Evolutionary conservation across 2,329 filamentous ascomycete genomes (phyloP), one percentile per base, ranked within the genome.

Genomic region (Diaporthe citrichinensis): DNA sequence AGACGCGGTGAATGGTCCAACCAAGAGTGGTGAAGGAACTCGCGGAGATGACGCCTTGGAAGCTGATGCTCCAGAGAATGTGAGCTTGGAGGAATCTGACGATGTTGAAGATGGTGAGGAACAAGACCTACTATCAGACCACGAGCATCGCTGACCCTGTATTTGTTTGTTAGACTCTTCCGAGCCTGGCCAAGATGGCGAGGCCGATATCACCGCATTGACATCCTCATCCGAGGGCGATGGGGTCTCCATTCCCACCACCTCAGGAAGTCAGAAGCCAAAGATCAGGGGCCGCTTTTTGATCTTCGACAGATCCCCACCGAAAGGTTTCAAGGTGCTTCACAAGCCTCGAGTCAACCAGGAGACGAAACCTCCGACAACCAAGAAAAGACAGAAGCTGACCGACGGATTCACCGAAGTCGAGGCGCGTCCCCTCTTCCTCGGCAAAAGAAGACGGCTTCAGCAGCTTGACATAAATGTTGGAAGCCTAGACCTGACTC

Each of bases 301-400:
- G 15, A 76, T 79, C 17, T 79, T 79, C 51, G 76, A 78, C 65
- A 78, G 75, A 25, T 62, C 61, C n/a, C 71, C 76, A 7, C 55
- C 77, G 5, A 67, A 74, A n/a, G 78, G 78, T 5, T 80, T 76
- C 65, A 81, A 81, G 67, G 73, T 77, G 49, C 69, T 80, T 23
- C 34, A 55, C n/a, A 77, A 77, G 61, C 65, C 62, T 14, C 73
- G 55, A 9, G 15, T 67, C 6, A 51, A 59, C 23, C 46, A 34
- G 34, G 51, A 39, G 6, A 51, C 39, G 7, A 55, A 34, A 5
- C n/a, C 7, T 17, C 20, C 23, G 5, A 41, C 20, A 0, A 59
- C 10, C 44, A 73, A 71, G 28, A 73, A 9, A 14, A 39, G 17
- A 12, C 71, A 73, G 8, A 51, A 5, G 49, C 36, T 69, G 17